Evolutionary conservation across 306 rosid genomes (phyloP), one percentile per base, ranked within the genome.

Genomic region (Citrullus mucosospermus): DNA sequence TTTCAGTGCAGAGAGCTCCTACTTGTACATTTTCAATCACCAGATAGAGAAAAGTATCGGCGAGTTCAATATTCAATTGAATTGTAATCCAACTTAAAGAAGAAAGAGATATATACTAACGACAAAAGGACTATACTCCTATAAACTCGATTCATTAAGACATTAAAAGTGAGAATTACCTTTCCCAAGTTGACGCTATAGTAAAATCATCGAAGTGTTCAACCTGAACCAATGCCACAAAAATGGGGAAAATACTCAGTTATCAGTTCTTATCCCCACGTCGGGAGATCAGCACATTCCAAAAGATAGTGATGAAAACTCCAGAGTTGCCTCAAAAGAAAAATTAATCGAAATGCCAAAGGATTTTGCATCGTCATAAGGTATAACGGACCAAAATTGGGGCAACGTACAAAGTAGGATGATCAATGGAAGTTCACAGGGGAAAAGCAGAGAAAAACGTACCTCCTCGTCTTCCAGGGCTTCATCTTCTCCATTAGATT

Each of bases 141-240:
- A n/a, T 17, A 56, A 28, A 30, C 75, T 50, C 44, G 15, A 28
- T 51, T 71, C 20, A 44, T 44, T 9, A 36, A 36, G 39, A 36
- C 39, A n/a, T 44, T 44, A 46, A 55, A 10, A 44, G 18, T n/a
- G 71, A 56, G 61, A 32, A 72, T 36, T 81, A 95, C 98, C 96
- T 90, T 87, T 95, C 98, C 98, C 98, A 95, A 20, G 97, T 85
- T 62, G 98, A 91, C 34, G 98, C 98, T 43, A 95, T 87, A 54
- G 98, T 95, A 90, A 95, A 95, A 86, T 95, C 98, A 79, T 92
- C 97, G 57, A 95, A 95, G 85, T 95, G 97, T 85, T 95, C 97
- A 80, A 88, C 82, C 98, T 95, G 92, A 85, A 78, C 50, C 41
- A 44, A 74, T 28, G 67, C 15, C 28, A 53, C 73, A 59, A 9